These are phyloP conservation scores for Mycena belliarum DNA, from an alignment of 768 basidiomycete species.

Conservation along the genomic window DNA sequence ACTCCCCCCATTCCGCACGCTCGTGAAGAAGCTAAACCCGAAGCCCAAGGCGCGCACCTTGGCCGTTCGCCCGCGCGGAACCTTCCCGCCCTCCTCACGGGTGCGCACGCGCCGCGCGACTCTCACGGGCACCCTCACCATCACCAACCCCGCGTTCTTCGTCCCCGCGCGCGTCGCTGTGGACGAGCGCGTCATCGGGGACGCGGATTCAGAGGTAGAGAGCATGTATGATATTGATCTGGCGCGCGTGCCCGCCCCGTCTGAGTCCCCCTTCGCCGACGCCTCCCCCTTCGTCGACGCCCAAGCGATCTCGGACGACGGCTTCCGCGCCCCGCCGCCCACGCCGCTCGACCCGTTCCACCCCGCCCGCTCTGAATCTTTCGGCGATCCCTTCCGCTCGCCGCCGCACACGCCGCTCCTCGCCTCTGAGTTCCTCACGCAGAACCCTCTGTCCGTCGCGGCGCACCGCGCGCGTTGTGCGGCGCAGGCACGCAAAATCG, in stretches of 20 bases:
- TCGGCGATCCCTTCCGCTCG: constrained; percentile 2
- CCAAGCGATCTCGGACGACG: no score
- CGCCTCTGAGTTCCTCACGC: not conserved
- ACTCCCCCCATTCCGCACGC: not conserved
- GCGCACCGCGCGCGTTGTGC: not conserved
- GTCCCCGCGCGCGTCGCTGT: not conserved
- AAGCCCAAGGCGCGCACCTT: not conserved
- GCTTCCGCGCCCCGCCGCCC: not conserved
- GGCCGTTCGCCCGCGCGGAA: not conserved
- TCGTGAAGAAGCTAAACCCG: not conserved
- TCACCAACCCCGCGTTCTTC: not conserved
- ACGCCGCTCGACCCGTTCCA: not conserved
- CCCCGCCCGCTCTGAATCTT: no score
- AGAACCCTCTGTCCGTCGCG: no score
- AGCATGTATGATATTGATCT: no score
- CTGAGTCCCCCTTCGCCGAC: no score
- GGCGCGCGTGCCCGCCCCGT: no score
- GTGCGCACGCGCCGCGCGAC: no score
- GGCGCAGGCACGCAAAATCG: not conserved
- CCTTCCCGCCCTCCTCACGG: not conserved
- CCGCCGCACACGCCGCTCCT: constrained; percentile 1
- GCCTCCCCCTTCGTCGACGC: no score
- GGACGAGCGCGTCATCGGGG: not conserved
- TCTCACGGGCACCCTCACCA: not conserved
- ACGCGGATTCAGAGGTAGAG: not conserved